These are phyloP conservation scores for Sclerotinia borealis DNA, from an alignment of 2,329 filamentous ascomycete genomes.

Conservation along the genomic window DNA sequence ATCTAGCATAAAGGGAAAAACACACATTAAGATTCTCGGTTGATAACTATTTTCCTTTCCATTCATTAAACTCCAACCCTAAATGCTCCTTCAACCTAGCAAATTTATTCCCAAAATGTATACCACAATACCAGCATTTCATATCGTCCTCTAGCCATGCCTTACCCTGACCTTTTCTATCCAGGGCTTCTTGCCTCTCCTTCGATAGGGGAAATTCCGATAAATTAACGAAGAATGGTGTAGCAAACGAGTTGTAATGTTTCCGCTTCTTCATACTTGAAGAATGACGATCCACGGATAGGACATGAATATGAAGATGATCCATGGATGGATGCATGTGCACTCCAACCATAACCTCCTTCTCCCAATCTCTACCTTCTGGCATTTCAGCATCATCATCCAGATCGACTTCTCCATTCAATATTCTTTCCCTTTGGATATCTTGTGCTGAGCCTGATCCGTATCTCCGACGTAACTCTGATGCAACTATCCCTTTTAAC, in stretches of 20 bases:
- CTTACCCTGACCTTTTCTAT: slow-evolving; percentile 49
- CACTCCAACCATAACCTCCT: slow-evolving; percentile 69
- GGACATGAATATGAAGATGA: slow-evolving; percentile 83
- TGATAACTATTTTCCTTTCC: slow-evolving; percentile 54
- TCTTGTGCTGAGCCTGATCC: slow-evolving; percentile 60
- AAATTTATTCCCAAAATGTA: slow-evolving; percentile 69
- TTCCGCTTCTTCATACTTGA: slow-evolving; percentile 68
- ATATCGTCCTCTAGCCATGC: slow-evolving; percentile 52
- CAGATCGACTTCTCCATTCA: slow-evolving; percentile 50
- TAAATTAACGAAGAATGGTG: slow-evolving; percentile 73
- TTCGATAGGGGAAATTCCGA: slow-evolving; percentile 70
- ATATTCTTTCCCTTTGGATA: slow-evolving; percentile 54
- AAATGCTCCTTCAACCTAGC: slow-evolving; percentile 69
- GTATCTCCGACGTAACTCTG: slow-evolving; percentile 66
- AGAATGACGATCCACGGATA: slow-evolving; percentile 74
- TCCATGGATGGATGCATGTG: slow-evolving; percentile 89
- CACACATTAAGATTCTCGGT: background rate
- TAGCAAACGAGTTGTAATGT: slow-evolving; percentile 90
- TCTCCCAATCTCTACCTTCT: slow-evolving; percentile 68
- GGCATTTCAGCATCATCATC: slow-evolving; percentile 51
- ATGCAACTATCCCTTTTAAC: slow-evolving; percentile 61
- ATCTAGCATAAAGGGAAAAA: background rate
- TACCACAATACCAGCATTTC: slow-evolving; percentile 78
- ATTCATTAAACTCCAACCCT: slow-evolving; percentile 64
- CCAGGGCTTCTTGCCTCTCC: slow-evolving; percentile 32